These are phyloP conservation scores for Cyclotella sp. DNA, from an alignment of 108 stramenopile species.

Conservation along the genomic window DNA sequence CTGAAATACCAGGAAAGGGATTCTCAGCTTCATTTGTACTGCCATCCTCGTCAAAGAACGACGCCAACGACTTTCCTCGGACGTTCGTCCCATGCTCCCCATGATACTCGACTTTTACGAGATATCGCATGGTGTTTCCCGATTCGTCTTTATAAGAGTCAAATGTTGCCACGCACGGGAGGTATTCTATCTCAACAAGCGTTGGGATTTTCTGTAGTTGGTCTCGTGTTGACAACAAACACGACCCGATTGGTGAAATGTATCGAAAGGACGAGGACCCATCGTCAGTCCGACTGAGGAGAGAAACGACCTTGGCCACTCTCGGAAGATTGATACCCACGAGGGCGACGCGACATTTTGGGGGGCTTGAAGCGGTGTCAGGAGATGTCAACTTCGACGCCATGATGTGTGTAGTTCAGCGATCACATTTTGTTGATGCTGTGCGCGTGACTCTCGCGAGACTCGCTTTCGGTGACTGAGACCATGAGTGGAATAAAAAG, in stretches of 20 bases:
- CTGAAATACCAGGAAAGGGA: constrained; percentile 54
- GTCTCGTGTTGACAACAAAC: not conserved
- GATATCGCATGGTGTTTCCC: constrained; percentile 61
- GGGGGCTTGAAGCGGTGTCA: not conserved
- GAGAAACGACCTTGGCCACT: constrained; percentile 49
- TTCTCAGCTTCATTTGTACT: constrained; percentile 18
- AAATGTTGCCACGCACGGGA: constrained; percentile 81
- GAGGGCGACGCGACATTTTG: constrained; percentile 51
- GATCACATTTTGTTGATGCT: not conserved
- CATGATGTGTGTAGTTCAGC: too few species aligned
- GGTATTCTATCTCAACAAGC: constrained; percentile 49
- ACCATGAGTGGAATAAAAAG: too few species aligned
- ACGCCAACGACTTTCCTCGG: constrained; percentile 60
- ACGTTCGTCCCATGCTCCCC: constrained; percentile 57
- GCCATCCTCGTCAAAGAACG: constrained; percentile 56
- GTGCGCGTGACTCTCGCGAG: too few species aligned
- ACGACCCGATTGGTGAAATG: constrained; percentile 5
- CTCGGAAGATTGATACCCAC: constrained; percentile 47
- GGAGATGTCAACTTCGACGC: not conserved
- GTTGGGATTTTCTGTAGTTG: constrained; percentile 25
- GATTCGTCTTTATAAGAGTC: constrained; percentile 63
- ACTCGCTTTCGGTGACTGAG: too few species aligned
- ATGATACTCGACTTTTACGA: constrained; percentile 69
- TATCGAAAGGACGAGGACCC: not conserved
- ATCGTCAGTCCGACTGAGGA: constrained; percentile 17